Conservation (phyloP, 345 rosid genomes). For the Boechera divaricarpa region DNA sequence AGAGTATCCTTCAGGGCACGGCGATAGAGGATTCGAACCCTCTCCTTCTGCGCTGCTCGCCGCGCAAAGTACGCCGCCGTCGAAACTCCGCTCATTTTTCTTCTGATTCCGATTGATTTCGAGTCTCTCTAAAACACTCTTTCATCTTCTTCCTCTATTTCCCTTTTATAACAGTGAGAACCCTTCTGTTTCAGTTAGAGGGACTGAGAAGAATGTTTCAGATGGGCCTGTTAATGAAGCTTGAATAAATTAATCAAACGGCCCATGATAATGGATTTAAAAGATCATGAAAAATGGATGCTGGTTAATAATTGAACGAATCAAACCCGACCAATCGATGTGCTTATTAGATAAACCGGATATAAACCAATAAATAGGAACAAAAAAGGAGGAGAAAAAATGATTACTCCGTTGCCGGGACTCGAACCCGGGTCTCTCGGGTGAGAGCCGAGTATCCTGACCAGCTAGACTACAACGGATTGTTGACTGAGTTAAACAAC, state of each 20-base stretch:
- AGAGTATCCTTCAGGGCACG: constrained; percentile 95
- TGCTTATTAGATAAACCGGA: too few relatives aligned
- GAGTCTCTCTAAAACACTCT: constrained; percentile 24
- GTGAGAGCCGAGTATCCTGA: constrained; percentile 82
- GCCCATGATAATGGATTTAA: not conserved
- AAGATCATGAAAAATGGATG: too few relatives aligned
- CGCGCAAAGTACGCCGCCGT: constrained; percentile 77
- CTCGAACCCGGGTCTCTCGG: constrained; percentile 69
- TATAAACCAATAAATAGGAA: too few relatives aligned
- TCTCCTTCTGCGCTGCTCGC: constrained; percentile 90
- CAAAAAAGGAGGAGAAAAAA: not conserved
- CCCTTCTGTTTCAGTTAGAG: constrained; percentile 7
- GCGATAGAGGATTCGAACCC: constrained; percentile 90
- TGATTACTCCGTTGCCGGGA: constrained; percentile 61
- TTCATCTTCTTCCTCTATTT: constrained; percentile 12
- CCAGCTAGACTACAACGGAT: constrained; percentile 58
- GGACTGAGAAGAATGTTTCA: not conserved
- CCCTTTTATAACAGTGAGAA: not conserved
- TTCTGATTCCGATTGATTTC: constrained; percentile 32
- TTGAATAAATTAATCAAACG: not conserved
- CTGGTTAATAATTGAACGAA: too few relatives aligned
- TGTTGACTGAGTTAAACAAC: not conserved
- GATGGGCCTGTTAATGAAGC: not conserved
- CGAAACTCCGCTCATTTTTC: constrained; percentile 64
- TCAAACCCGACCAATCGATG: too few relatives aligned